These are phyloP conservation scores for Epichloe baconii DNA, from an alignment of 2,329 filamentous ascomycete genomes.

Conservation along the genomic window DNA sequence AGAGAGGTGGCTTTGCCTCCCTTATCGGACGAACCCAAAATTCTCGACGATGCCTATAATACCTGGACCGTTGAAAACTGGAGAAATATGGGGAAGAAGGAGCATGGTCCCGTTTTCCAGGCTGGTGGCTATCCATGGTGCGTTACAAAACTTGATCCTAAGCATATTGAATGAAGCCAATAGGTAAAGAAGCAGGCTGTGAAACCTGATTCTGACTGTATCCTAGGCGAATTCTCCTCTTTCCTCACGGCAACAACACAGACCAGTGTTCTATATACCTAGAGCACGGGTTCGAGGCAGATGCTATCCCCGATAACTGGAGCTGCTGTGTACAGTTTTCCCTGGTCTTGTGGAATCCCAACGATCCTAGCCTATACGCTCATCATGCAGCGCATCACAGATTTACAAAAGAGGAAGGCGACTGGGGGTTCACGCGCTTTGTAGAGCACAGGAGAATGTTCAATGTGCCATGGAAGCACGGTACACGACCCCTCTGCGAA, in stretches of 20 bases:
- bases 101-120: conserved; percentile 79
- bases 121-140: conserved; percentile 82
- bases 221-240: conserved; percentile 82
- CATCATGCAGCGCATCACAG: conserved; percentile 85
- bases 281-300: conserved; percentile 77
- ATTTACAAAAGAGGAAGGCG: conserved; percentile 90
- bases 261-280: conserved; percentile 92
- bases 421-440: conserved; percentile 98
- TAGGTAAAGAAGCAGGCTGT: neutral
- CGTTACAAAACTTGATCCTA: conserved; percentile 15
- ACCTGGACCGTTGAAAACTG: conserved; percentile 87
- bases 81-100: conserved; percentile 61
- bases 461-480: conserved; percentile 59
- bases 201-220: neutral
- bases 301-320: conserved; percentile 76
- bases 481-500: conserved; percentile 61
- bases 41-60: conserved; percentile 58
- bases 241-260: conserved; percentile 88
- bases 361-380: conserved; percentile 73
- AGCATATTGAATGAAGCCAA: neutral
- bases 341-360: conserved; percentile 85
- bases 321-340: conserved; percentile 94
- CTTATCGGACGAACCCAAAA: conserved; percentile 62
- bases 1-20: conserved; percentile 65
- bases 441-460: conserved; percentile 80